Percentiles rank a stretch among this genome's conserved stretches.
Conservation (phyloP, 2,329 filamentous ascomycete genomes). For the Aspergillus pseudoglaucus region DNA sequence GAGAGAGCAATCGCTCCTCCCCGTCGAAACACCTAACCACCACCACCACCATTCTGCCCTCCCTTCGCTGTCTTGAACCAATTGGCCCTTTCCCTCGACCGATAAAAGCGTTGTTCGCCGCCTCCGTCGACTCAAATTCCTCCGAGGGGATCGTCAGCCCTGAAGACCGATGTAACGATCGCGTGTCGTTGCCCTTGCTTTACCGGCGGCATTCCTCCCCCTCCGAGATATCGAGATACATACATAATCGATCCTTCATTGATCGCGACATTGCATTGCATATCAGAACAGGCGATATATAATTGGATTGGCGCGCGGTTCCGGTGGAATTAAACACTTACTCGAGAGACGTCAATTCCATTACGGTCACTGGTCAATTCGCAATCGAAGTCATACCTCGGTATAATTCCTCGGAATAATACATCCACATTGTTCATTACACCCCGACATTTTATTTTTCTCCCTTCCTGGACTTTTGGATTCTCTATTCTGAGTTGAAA, state of each 20-base stretch:
- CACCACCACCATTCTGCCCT: not conserved
- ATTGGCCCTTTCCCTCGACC: constrained; percentile 1
- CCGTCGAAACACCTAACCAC: not conserved
- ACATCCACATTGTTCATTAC: not conserved
- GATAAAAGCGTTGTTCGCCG: not conserved
- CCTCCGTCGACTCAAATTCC: constrained; percentile 4
- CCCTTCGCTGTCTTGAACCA: not conserved
- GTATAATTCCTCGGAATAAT: not conserved
- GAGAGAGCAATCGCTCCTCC: constrained; percentile 1
- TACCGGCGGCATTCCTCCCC: constrained; percentile 5
- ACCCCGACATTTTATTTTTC: not conserved
- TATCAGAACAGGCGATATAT: not conserved
- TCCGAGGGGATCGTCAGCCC: not conserved
- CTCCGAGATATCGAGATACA: not conserved
- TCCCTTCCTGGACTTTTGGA: not conserved
- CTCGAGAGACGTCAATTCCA: not conserved
- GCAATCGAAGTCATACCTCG: constrained; percentile 1
- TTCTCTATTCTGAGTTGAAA: not conserved
- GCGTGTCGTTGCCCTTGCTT: constrained; percentile 10
- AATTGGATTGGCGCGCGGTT: not conserved
- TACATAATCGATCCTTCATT: not conserved
- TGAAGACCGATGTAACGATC: not conserved
- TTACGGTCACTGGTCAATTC: not conserved
- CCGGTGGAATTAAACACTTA: not conserved
- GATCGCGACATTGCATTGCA: not conserved